Evolutionary conservation across 345 rosid species (phyloP).

Genomic region (Sisymbrium irio): DNA sequence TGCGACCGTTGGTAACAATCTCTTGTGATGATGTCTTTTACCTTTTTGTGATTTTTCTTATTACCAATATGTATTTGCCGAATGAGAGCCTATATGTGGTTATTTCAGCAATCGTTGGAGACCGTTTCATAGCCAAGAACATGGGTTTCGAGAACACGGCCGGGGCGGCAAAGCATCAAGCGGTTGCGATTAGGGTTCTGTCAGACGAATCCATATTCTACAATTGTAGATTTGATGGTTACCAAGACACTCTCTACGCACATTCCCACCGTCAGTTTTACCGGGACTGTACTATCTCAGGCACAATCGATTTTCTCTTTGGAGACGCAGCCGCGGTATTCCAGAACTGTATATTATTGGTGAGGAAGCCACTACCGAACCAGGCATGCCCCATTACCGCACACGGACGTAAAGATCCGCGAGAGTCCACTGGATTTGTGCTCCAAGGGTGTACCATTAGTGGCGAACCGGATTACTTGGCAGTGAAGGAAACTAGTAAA

Average conservation of each 20-base stretch:
- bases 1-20: constrained; percentile 57
- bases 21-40: not conserved
- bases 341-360: constrained; percentile 62
- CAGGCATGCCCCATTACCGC: constrained; percentile 64
- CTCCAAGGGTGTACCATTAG: constrained; percentile 69
- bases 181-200: constrained; percentile 64
- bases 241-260: constrained; percentile 69
- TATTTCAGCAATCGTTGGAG: constrained; percentile 46
- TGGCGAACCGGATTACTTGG: constrained; percentile 39
- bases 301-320: constrained; percentile 77
- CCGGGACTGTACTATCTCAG: constrained; percentile 73
- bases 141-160: constrained; percentile 78
- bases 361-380: constrained; percentile 50
- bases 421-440: constrained; percentile 50
- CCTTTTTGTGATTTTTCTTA: not conserved
- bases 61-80: not conserved
- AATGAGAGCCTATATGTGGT: not conserved
- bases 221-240: constrained; percentile 76
- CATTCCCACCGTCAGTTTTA: constrained; percentile 81
- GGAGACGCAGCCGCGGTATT: constrained; percentile 65
- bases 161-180: constrained; percentile 65
- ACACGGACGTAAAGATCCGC: constrained; percentile 46
- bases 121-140: constrained; percentile 56
- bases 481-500: constrained; percentile 36
- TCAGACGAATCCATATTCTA: constrained; percentile 60